Conservation (phyloP, 2,329 filamentous ascomycete genomes). For the Aspergillus sp. region DNA sequence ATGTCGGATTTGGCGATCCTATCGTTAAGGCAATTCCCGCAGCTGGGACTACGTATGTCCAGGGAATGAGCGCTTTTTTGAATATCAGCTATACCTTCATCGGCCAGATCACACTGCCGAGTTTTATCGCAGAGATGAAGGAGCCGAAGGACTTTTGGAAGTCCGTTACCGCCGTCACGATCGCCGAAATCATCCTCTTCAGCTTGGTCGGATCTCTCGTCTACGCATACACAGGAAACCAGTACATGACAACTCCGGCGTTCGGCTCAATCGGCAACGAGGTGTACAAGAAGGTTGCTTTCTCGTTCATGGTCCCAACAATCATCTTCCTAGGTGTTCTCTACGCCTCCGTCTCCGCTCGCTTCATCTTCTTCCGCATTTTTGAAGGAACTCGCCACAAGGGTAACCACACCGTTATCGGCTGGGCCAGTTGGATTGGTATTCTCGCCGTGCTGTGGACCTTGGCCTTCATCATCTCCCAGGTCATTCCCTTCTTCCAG, state of each 20-base stretch:
- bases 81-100: slow-evolving; percentile 98
- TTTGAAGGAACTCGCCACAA: slow-evolving; percentile 80
- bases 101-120: slow-evolving; percentile 88
- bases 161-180: slow-evolving; percentile 85
- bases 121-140: slow-evolving; percentile 94
- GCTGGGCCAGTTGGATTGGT: slow-evolving; percentile 75
- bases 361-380: slow-evolving; percentile 88
- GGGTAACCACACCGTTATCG: slow-evolving; percentile 74
- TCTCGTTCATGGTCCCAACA: slow-evolving; percentile 94
- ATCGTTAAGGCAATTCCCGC: slow-evolving; percentile 68
- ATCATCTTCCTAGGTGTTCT: slow-evolving; percentile 88
- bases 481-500: slow-evolving; percentile 91
- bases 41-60: slow-evolving; percentile 73
- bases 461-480: slow-evolving; percentile 87
- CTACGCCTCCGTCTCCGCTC: slow-evolving; percentile 84
- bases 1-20: slow-evolving; percentile 59
- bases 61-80: slow-evolving; percentile 82
- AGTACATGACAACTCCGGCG: slow-evolving; percentile 84
- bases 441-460: slow-evolving; percentile 71
- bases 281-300: slow-evolving; percentile 80
- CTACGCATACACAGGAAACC: slow-evolving; percentile 83
- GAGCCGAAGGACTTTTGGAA: slow-evolving; percentile 82
- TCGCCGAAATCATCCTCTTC: slow-evolving; percentile 84
- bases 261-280: slow-evolving; percentile 78
- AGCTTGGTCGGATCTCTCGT: slow-evolving; percentile 76